phyloP scores from a whole-genome alignment of 352 stramenopile genomes.

The Phytophthora boehmeriae region DNA sequence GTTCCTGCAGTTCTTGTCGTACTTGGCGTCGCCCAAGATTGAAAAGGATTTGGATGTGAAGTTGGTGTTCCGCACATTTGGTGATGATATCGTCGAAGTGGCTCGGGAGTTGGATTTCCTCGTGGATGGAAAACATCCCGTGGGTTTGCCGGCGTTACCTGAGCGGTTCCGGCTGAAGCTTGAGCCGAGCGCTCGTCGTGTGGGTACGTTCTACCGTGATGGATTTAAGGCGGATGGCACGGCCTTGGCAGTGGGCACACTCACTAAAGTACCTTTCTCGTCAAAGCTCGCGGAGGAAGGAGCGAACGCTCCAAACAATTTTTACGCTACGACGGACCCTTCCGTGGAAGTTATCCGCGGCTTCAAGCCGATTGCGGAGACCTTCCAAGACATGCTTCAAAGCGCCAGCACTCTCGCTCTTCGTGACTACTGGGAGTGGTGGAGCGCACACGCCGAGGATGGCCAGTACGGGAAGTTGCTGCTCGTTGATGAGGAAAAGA shows the following conservation, averaged over 20 bases:
- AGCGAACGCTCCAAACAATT: constrained; percentile 30
- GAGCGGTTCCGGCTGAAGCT: constrained; percentile 54
- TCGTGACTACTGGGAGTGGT: constrained; percentile 89
- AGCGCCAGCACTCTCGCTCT: constrained; percentile 57
- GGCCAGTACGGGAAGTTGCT: constrained; percentile 82
- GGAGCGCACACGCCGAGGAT: constrained; percentile 78
- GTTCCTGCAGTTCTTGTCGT: constrained; percentile 73
- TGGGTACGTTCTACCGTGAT: constrained; percentile 82
- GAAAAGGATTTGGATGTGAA: constrained; percentile 47
- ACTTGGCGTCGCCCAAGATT: constrained; percentile 40
- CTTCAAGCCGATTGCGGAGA: constrained; percentile 56
- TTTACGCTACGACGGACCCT: constrained; percentile 37
- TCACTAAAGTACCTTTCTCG: constrained; percentile 66
- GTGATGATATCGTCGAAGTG: constrained; percentile 78
- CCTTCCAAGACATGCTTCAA: constrained; percentile 38
- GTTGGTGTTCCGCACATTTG: constrained; percentile 84
- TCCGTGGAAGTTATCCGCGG: constrained; percentile 59
- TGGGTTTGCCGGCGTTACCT: constrained; percentile 44
- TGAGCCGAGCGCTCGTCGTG: constrained; percentile 25
- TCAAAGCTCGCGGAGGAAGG: constrained; percentile 40
- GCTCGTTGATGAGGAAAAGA: constrained; percentile 44
- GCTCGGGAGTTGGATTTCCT: constrained; percentile 77
- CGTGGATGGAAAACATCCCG: constrained; percentile 65
- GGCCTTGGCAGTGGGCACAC: constrained; percentile 61
- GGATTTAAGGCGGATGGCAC: constrained; percentile 61